phyloP scores from a whole-genome alignment of 352 stramenopile species.

The Globisporangium splendens region DNA sequence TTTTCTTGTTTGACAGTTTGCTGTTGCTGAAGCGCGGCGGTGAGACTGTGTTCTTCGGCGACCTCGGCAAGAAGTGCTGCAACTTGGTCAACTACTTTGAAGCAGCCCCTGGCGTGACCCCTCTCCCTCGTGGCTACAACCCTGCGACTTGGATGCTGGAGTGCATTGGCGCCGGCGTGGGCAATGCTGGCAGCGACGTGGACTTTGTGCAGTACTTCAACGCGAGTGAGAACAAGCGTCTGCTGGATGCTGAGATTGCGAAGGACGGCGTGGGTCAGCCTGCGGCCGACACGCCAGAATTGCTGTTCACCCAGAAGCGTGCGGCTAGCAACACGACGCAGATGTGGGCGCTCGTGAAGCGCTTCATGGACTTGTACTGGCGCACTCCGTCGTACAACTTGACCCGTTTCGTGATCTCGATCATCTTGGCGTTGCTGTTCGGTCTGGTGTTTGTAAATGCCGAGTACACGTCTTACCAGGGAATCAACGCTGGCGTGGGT shows the following conservation, averaged over 20 bases:
- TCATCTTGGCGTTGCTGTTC: too few relatives aligned
- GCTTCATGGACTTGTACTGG: slow-evolving; percentile 75
- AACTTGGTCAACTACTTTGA: slow-evolving; percentile 8
- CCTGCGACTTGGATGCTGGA: slow-evolving; percentile 27
- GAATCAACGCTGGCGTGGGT: slow-evolving; percentile 40
- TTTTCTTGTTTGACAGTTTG: slow-evolving; percentile 74
- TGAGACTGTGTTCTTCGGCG: slow-evolving; percentile 32
- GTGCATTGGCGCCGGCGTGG: slow-evolving; percentile 18
- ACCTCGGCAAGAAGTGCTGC: slow-evolving; percentile 52
- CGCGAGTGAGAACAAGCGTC: not conserved
- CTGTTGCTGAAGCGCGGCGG: slow-evolving; percentile 62
- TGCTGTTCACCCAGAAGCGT: slow-evolving; percentile 27
- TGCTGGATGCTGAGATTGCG: slow-evolving; percentile 18
- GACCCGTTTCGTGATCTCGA: slow-evolving; percentile 41
- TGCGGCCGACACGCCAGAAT: slow-evolving; percentile 15
- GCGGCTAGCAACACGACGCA: slow-evolving; percentile 22
- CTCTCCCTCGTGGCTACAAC: slow-evolving; percentile 26
- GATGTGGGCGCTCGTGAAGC: slow-evolving; percentile 20
- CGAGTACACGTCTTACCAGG: slow-evolving; percentile 37
- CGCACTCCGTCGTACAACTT: slow-evolving; percentile 87
- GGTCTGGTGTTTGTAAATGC: too few relatives aligned
- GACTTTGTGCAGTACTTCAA: slow-evolving; percentile 8
- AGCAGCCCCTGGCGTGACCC: not conserved
- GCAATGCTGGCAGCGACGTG: too few relatives aligned
- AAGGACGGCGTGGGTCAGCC: slow-evolving; percentile 20